phyloP scores from a whole-genome alignment of 2,329 filamentous ascomycete genomes.

The Dactylellina haptotyla region DNA sequence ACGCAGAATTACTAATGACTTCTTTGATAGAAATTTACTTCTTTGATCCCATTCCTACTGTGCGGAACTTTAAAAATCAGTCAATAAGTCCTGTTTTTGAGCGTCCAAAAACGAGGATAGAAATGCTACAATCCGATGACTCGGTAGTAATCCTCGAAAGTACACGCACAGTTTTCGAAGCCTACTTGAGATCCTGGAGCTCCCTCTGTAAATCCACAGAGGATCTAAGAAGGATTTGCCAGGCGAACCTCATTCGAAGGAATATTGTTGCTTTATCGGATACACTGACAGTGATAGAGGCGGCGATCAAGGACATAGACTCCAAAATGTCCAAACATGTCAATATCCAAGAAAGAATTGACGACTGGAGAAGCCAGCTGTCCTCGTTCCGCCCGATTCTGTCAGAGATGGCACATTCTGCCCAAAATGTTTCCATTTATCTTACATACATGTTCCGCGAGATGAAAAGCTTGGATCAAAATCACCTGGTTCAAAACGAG shows the following conservation, averaged over 20 bases:
- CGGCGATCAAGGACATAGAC: background rate
- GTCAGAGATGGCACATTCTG: conserved; percentile 3
- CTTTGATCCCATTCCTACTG: too few species aligned
- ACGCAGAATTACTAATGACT: too few species aligned
- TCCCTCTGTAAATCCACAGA: too few species aligned
- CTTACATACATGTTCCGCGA: background rate
- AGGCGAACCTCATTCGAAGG: background rate
- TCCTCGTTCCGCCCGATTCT: conserved; percentile 2
- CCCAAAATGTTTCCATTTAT: background rate
- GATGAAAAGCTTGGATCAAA: background rate
- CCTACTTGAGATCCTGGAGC: too few species aligned
- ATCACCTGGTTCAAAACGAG: background rate
- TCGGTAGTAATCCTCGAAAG: too few species aligned
- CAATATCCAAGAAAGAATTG: conserved; percentile 1
- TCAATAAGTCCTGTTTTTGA: background rate
- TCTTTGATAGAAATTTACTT: conserved; percentile 8
- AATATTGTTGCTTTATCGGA: background rate
- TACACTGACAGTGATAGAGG: background rate
- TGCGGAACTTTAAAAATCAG: too few species aligned
- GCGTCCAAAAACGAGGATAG: background rate
- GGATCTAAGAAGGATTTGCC: background rate
- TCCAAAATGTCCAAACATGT: background rate
- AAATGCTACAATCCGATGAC: too few species aligned
- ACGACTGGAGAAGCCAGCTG: background rate
- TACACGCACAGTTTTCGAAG: too few species aligned